Base-by-base conservation (phyloP, 768 basidiomycete genomes). In the Boletus reticuloceps region DNA sequence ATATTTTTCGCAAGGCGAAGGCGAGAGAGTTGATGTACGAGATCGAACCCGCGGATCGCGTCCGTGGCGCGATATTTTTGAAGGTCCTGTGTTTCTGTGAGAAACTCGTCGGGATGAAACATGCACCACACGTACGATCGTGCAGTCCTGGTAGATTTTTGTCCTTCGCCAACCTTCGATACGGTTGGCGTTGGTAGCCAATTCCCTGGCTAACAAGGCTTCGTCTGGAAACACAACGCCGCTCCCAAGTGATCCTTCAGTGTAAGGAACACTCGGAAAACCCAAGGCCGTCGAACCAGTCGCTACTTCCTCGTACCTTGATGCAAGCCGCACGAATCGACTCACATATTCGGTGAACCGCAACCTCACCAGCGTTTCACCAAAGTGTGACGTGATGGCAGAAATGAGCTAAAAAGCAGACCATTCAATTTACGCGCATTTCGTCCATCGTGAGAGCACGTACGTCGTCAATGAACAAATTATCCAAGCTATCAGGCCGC, bases 91-190 rank as follows among this genome's bases (percentile, higher is more conserved):
- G 49, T 27, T 36, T 37, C 31, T 53, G 49, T 69, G 10, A 56
- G 61, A 53, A 11, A 38, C 14, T 34, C 6, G 47, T 37, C n/a
- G n/a, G 22, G 31, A 49, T 5, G 48, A 27, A 19, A 20, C 6
- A 17, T 17, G 10, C 45, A 31, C 12, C 16, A n/a, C 3, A 74
- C 82, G 58, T 60, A 95, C 95, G 71, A 75, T 72, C 52, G 84
- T 79, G 62, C 77, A 88, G 57, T 89, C 81, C 51, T 82, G 79
- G 70, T 98, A 97, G 51, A 82, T 85, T 58, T 82, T 84, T 6
- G 91, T 96, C 66, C 82, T 81, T 58, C 90, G 77, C 96, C 96
- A 99, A 9, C 88, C 95, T 65, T 98, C 97, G 38, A 98, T 93
- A 36, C 96, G 82, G 62, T 85, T 83, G 1, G 86, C 84, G 61